A percentile compares a stretch with the other conserved stretches of the same genome.
Evolutionary conservation across 495 filamentous ascomycete species (phyloP).

Genomic region (Achaetomiella virescens): DNA sequence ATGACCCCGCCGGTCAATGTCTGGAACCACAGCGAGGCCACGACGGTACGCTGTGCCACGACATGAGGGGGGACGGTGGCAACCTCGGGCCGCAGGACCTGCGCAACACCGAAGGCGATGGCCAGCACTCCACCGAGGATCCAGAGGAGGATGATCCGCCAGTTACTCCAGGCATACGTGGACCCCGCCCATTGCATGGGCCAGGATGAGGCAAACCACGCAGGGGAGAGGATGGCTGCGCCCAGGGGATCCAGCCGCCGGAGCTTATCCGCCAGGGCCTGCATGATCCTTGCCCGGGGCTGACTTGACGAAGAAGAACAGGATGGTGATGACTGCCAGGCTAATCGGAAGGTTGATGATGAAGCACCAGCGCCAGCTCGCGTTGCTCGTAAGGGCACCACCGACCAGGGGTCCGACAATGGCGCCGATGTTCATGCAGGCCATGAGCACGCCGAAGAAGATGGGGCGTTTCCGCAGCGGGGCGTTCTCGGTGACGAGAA

Average conservation of each 20-base stretch:
- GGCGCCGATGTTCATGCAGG: constrained; percentile 69
- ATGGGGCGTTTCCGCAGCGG: constrained; percentile 53
- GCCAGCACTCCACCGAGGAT: constrained; percentile 23
- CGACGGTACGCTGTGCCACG: too few relatives aligned
- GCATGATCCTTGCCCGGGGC: too few relatives aligned
- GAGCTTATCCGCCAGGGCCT: constrained; percentile 20
- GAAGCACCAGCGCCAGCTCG: constrained; percentile 44
- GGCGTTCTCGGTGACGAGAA: constrained; percentile 54
- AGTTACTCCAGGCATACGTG: constrained; percentile 34
- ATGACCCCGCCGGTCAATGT: too few relatives aligned
- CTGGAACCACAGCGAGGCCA: too few relatives aligned
- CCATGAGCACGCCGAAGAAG: constrained; percentile 64
- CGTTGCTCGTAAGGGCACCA: constrained; percentile 42
- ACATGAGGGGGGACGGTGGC: too few relatives aligned
- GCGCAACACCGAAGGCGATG: too few relatives aligned
- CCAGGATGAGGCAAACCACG: constrained; percentile 37
- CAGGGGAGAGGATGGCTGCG: constrained; percentile 36
- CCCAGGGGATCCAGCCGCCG: constrained; percentile 35
- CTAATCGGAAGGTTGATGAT: constrained; percentile 41
- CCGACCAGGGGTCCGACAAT: constrained; percentile 36
- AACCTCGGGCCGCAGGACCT: too few relatives aligned
- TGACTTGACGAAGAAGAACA: constrained; percentile 33
- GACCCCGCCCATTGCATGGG: constrained; percentile 42
- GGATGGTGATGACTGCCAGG: constrained; percentile 23
- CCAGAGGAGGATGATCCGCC: constrained; percentile 16